A percentile compares a stretch with the other conserved stretches of the same genome.
These are phyloP conservation scores for Torrubiellomyces zombiae DNA, from an alignment of 2,329 filamentous ascomycete genomes.

Conservation along the genomic window DNA sequence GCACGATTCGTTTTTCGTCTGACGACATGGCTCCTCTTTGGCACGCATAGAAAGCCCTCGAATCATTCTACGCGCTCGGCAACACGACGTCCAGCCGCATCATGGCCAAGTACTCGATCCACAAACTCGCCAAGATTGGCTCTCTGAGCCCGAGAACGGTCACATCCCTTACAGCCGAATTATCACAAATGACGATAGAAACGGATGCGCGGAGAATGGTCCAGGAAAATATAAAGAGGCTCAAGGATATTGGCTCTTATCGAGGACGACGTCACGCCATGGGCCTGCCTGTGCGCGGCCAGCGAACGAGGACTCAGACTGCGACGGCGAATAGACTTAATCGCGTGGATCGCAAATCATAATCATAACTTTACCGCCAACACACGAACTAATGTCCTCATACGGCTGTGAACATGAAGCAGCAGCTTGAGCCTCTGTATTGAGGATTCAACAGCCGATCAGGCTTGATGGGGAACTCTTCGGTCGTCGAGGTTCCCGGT, in stretches of 20 bases:
- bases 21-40: too few species aligned
- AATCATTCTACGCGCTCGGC: constrained; percentile 77
- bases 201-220: constrained; percentile 67
- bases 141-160: constrained; percentile 59
- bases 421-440: too few species aligned
- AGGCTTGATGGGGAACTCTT: too few species aligned
- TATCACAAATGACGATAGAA: constrained; percentile 87
- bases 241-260: constrained; percentile 85
- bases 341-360: constrained; percentile 25
- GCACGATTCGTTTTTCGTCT: too few species aligned
- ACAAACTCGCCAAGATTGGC: constrained; percentile 65
- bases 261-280: constrained; percentile 83
- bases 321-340: constrained; percentile 46
- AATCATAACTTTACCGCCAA: constrained; percentile 1
- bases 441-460: too few species aligned
- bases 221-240: constrained; percentile 66
- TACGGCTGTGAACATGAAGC: too few species aligned
- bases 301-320: constrained; percentile 66
- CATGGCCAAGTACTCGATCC: constrained; percentile 79
- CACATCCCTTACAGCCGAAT: constrained; percentile 65
- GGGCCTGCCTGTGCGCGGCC: constrained; percentile 78
- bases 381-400: too few species aligned
- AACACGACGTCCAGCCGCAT: constrained; percentile 52
- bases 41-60: constrained; percentile 52
- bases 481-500: too few species aligned